Evolutionary conservation across 2,329 filamentous ascomycete species (phyloP), one percentile per base, ranked within the genome.

Genomic region (Talaromyces verruculosus): DNA sequence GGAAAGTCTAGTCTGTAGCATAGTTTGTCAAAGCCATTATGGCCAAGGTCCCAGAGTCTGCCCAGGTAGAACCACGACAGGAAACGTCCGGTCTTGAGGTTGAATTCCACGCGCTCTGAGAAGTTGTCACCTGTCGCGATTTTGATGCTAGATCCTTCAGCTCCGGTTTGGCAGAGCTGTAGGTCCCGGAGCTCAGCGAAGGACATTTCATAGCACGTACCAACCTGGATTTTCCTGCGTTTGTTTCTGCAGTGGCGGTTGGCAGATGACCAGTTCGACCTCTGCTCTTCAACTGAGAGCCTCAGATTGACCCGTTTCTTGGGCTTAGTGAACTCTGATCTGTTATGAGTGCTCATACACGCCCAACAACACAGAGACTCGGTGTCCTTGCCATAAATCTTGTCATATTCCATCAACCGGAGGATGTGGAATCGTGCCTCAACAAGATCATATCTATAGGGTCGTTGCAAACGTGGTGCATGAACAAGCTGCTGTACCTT

Each of bases 121-220:
- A 37, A 68, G 65, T 55, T 30, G 65, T 61, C 64, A 62, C 57
- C 25, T 25, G 63, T 58, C 65, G 66, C 57, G 65, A 60, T 64
- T 61, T 15, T 64, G 17, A 63, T 37, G 41, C 2, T 10, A 58
- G 49, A 43, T 39, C n/a, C 28, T 28, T 35, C 39, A 5, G 3
- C 2, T 8, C n/a, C 30, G 22, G 11, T 35, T 58, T 43, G 25
- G 61, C 61, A 49, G 39, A 35, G 37, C 47, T 61, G 47, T 45
- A 61, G 64, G 41, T 43, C 33, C 15, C 49, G 58, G 11, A 61
- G 57, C 28, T 65, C 63, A 28, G 43, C 43, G 33, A 60, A 61
- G 33, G 43, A 60, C 43, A 65, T 65, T 17, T 65, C 57, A 43
- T 39, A 33, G 45, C 58, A 60, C 17, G 53, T 53, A 0, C 57